These are phyloP conservation scores for Tetrahymena malaccensis DNA, from an alignment of 73 alveolate genomes.

Conservation along the genomic window DNA sequence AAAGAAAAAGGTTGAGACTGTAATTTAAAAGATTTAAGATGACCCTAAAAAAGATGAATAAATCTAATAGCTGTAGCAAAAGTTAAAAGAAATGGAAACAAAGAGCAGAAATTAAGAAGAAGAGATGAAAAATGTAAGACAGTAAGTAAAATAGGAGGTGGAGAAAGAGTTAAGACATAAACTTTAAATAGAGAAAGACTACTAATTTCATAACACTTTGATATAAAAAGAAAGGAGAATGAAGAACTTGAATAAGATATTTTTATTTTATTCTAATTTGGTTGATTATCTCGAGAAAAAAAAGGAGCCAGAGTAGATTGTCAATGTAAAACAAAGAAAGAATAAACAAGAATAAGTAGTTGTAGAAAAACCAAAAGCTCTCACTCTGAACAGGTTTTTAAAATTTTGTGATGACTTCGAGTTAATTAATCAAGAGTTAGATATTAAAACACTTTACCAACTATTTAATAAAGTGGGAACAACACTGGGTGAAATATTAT, in stretches of 20 bases:
- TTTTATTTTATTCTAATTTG: neutral
- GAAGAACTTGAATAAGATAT: neutral
- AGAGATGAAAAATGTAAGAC: neutral
- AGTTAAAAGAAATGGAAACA: neutral
- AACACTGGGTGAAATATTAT: neutral
- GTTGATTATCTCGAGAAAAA: neutral
- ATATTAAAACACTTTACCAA: neutral
- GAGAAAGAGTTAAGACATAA: neutral
- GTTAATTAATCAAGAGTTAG: neutral
- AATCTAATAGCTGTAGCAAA: neutral
- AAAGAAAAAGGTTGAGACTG: neutral
- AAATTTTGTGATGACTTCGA: neutral
- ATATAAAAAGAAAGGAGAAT: neutral
- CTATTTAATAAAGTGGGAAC: neutral
- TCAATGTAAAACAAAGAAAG: neutral
- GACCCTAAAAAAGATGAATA: neutral
- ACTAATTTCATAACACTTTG: neutral
- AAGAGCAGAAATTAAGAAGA: neutral
- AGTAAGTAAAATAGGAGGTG: neutral
- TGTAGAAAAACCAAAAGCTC: neutral
- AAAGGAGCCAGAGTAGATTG: neutral
- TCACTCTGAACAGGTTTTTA: neutral
- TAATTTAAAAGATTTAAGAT: neutral
- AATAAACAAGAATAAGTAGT: neutral
- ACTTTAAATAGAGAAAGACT: neutral